Evolutionary conservation across 2,329 filamentous ascomycete genomes (phyloP), one percentile per base, ranked within the genome.

Genomic region (Neoascochyta sp.): DNA sequence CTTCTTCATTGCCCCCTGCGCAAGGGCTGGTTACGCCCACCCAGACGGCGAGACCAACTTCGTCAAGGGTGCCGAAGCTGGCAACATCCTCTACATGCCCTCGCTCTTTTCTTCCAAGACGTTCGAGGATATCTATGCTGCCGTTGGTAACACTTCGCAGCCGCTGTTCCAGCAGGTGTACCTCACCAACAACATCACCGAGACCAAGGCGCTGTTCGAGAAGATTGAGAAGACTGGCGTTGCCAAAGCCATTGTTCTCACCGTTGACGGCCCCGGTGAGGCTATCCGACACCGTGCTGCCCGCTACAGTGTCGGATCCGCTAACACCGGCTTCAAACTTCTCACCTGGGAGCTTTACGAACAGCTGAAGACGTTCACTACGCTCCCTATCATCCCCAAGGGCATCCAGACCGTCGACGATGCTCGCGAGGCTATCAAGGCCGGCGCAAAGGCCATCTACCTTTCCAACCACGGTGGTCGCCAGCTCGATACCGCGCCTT

Each of bases 1-100:
- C n/a, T 70, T 76, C 60, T 76, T 71, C 60, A 75, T 76, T 48
- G 64, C 63, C 34, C 71, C 73, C 10, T 52, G 47, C 27, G 55
- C 58, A 5, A 42, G 48, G 3, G 58, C 58, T 11, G 66, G 54
- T 16, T 66, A 68, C 29, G 72, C 51, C 6, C 63, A 75, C 39
- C 50, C 59, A 0, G 62, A 68, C 2, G 73, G 60, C 13, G 73
- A 77, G 56, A 43, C 65, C 6, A 72, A 71, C 45, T 53, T 78
- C 14, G 65, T 73, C 31, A 64, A 68, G 57, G 71, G 63, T 22
- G 72, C 74, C 7, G 68, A 57, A 7, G 52, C 60, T n/a, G 66
- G 63, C 5, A 58, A 68, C 30, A 71, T 76, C 29, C 63, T 74
- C 3, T 76, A 76, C 53, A 70, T 75, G 29, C 27, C 62, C 1